Evolutionary conservation across 2,329 filamentous ascomycete genomes (phyloP).

Genomic region (Chaetomium sp.): DNA sequence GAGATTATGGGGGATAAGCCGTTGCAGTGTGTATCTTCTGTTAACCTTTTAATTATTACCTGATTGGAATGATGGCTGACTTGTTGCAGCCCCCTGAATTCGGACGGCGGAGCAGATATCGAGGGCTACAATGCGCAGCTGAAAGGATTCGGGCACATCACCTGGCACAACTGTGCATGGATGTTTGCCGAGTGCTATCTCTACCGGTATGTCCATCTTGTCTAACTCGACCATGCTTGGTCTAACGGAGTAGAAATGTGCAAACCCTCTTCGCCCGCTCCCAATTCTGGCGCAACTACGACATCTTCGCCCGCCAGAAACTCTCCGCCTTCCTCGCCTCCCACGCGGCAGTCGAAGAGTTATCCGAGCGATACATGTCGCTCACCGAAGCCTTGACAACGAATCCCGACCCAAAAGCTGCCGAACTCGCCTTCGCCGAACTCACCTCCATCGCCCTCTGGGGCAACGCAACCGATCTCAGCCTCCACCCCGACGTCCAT

Average conservation of each 20-base stretch:
- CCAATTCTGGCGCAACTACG: neutral
- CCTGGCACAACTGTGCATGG: neutral
- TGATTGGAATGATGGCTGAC: no score
- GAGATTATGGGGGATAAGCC: neutral
- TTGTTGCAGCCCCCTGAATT: neutral
- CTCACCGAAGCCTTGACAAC: neutral
- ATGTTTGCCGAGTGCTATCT: constrained; percentile 2
- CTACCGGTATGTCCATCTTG: neutral
- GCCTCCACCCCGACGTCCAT: neutral
- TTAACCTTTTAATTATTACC: no score
- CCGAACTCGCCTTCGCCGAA: neutral
- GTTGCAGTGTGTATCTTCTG: neutral
- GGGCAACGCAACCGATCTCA: constrained; percentile 1
- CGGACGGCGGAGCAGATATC: neutral
- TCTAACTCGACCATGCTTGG: neutral
- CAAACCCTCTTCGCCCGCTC: constrained; percentile 4
- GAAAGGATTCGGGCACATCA: neutral
- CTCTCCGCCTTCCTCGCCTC: neutral
- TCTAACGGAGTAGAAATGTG: neutral
- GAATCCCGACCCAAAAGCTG: neutral
- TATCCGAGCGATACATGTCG: neutral
- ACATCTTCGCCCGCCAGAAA: constrained; percentile 1
- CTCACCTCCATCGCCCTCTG: neutral
- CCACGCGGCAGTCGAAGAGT: neutral
- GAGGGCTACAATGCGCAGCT: neutral